These are phyloP conservation scores for Trichoderma sp. DNA, from an alignment of 2,329 filamentous ascomycete species.

Conservation along the genomic window DNA sequence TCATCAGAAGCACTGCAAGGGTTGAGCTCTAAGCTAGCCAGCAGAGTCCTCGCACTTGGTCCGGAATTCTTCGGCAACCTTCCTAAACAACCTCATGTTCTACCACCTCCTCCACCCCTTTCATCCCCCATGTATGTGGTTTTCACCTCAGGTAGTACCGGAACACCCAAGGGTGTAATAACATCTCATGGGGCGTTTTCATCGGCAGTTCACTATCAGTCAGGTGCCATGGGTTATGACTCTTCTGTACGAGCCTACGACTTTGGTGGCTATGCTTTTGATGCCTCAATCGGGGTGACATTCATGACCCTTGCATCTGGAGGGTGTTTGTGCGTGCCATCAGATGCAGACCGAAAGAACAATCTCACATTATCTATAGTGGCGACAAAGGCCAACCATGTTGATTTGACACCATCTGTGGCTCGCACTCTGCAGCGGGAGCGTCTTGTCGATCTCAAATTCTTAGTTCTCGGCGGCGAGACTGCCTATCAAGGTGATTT, in stretches of 20 bases:
- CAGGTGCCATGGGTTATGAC: neutral
- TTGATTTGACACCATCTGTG: neutral
- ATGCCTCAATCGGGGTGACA: neutral
- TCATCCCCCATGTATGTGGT: neutral
- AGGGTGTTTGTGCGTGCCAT: neutral
- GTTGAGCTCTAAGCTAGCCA: neutral
- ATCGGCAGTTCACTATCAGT: neutral
- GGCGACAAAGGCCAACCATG: neutral
- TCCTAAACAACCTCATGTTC: neutral
- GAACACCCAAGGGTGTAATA: conserved; percentile 24
- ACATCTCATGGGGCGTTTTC: neutral
- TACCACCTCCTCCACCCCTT: neutral
- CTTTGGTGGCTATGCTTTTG: neutral
- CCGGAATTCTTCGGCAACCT: neutral
- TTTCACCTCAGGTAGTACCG: conserved; percentile 27
- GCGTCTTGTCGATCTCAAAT: neutral
- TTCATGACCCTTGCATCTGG: neutral
- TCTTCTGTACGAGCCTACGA: neutral
- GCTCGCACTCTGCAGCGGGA: neutral
- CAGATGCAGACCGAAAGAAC: neutral
- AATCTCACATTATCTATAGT: neutral
- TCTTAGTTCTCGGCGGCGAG: neutral
- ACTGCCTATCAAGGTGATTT: neutral
- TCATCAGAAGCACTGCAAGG: neutral
- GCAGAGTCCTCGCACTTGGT: neutral